phyloP scores from a whole-genome alignment of 2,329 filamentous ascomycete genomes.

The Fusarium devonianum region DNA sequence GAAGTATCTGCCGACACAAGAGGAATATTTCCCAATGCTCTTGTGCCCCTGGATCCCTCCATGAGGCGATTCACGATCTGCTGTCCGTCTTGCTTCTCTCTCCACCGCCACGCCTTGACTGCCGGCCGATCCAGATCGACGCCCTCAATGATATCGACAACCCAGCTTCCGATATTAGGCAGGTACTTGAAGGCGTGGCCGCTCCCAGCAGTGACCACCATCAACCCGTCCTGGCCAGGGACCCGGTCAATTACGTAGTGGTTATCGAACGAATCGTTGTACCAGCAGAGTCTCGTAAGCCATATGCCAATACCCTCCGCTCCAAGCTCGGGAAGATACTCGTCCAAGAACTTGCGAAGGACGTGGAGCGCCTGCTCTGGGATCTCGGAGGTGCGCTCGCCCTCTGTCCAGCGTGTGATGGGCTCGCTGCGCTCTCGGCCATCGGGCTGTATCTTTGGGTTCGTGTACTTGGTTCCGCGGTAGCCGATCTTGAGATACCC shows the following conservation, averaged over 20 bases:
- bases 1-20: background rate
- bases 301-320: constrained; percentile 47
- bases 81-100: background rate
- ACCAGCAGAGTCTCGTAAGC: constrained; percentile 44
- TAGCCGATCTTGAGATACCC: constrained; percentile 59
- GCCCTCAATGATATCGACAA: constrained; percentile 52
- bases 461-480: constrained; percentile 59
- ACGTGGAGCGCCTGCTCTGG: constrained; percentile 41
- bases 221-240: constrained; percentile 63
- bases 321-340: constrained; percentile 53
- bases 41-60: constrained; percentile 3
- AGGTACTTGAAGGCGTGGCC: constrained; percentile 70
- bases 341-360: constrained; percentile 46
- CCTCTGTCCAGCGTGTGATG: constrained; percentile 47
- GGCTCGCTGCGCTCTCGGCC: constrained; percentile 50
- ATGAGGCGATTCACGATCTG: constrained; percentile 13
- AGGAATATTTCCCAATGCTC: constrained; percentile 1
- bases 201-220: constrained; percentile 67
- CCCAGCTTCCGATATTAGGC: constrained; percentile 62
- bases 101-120: constrained; percentile 17
- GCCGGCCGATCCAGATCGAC: constrained; percentile 3
- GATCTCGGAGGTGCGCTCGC: constrained; percentile 35
- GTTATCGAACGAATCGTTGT: constrained; percentile 46
- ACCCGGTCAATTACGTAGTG: constrained; percentile 46
- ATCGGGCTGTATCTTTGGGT: constrained; percentile 48